Conservation (phyloP, 2,329 filamentous ascomycete genomes). For the Diplodia corticola region DNA sequence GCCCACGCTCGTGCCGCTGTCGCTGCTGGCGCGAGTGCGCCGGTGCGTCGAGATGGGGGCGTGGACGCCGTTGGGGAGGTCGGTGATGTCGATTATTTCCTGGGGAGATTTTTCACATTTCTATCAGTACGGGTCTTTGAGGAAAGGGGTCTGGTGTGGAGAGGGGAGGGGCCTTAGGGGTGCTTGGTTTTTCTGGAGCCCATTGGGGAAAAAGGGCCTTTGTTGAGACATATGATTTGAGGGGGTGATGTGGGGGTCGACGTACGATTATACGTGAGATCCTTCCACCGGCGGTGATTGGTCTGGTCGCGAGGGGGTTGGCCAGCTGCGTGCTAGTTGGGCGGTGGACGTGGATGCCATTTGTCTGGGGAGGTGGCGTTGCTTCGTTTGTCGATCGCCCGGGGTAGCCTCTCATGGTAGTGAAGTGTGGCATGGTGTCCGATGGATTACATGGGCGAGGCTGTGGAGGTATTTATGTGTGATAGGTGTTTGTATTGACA, state of each 20-base stretch:
- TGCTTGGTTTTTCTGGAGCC: no score
- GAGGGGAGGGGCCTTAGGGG: no score
- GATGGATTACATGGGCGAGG: neutral
- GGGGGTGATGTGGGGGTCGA: neutral
- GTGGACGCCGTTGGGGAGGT: conserved; percentile 1
- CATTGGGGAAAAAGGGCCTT: neutral
- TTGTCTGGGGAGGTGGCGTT: neutral
- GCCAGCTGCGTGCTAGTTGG: neutral
- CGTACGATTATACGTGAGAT: neutral
- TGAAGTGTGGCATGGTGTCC: neutral
- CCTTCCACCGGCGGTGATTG: neutral
- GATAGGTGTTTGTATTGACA: neutral
- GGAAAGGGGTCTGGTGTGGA: no score
- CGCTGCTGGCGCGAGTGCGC: neutral
- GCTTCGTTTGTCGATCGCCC: neutral
- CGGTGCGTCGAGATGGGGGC: no score
- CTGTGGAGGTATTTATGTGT: neutral
- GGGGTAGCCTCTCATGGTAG: neutral
- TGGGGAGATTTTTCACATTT: neutral
- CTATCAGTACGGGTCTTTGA: neutral
- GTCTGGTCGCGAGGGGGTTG: neutral
- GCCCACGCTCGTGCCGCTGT: neutral
- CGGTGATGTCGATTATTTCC: conserved; percentile 3
- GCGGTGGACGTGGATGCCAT: neutral
- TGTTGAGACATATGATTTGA: neutral